A percentile compares a stretch with the other conserved stretches of the same genome.
phyloP scores from a whole-genome alignment of 208 protist species.

The Novymonas esmeraldas region DNA sequence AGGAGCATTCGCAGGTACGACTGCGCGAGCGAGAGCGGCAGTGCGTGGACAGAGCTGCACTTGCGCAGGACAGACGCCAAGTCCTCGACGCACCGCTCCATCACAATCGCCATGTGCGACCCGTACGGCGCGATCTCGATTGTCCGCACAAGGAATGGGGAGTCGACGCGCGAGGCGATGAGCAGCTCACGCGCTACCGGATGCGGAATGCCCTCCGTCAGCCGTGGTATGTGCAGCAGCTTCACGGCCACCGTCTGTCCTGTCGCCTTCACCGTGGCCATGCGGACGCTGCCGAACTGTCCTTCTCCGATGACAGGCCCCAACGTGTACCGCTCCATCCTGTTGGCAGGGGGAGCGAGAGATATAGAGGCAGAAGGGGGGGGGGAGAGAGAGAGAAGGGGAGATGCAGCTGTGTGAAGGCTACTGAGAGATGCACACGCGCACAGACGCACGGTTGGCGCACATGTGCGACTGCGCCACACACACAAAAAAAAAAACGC shows the following conservation, averaged over 20 bases:
- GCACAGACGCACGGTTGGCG: too few species aligned
- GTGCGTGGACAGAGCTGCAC: constrained; percentile 29
- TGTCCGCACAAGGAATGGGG: constrained; percentile 63
- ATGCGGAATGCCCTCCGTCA: constrained; percentile 81
- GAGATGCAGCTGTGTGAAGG: neutral
- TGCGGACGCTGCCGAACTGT: constrained; percentile 71
- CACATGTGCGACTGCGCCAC: too few species aligned
- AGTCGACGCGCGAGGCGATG: constrained; percentile 44
- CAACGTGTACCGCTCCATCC: constrained; percentile 71
- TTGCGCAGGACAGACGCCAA: constrained; percentile 43
- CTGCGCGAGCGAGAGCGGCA: constrained; percentile 31
- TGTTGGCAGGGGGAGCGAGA: neutral
- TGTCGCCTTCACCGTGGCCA: constrained; percentile 53
- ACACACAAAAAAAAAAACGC: too few species aligned
- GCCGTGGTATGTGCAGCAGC: constrained; percentile 49
- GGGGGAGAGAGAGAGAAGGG: neutral
- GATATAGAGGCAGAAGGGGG: neutral
- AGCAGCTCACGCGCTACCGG: constrained; percentile 78
- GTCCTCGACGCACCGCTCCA: constrained; percentile 78
- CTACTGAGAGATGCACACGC: too few species aligned
- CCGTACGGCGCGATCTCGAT: constrained; percentile 73
- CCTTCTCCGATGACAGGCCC: constrained; percentile 74
- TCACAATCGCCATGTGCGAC: constrained; percentile 68
- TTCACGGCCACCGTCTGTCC: constrained; percentile 76
- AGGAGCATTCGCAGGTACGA: constrained; percentile 68